phyloP scores from a whole-genome alignment of 371 early-diverging fungal genomes.

The Nematocida minor region DNA sequence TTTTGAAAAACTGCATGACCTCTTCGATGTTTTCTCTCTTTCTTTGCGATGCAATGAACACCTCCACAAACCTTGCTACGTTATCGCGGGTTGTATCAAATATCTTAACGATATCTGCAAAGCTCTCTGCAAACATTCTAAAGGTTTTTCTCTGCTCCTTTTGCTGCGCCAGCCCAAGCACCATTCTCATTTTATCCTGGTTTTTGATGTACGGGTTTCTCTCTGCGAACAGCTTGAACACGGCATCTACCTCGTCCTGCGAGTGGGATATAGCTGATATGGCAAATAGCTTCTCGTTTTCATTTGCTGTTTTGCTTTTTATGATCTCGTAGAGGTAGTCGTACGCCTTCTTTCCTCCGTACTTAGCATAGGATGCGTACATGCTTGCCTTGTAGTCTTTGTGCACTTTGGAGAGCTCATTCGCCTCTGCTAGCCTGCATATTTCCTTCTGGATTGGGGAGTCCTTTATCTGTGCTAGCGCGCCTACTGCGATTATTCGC shows the following conservation, averaged over 20 bases:
- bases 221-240: constrained; percentile 28
- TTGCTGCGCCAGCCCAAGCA: constrained; percentile 10
- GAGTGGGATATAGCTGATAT: constrained; percentile 7
- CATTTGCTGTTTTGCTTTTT: neutral
- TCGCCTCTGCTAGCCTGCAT: neutral
- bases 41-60: constrained; percentile 18
- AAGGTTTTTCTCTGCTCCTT: constrained; percentile 26
- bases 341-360: constrained; percentile 31
- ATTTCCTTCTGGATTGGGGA: constrained; percentile 2
- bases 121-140: constrained; percentile 4
- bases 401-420: constrained; percentile 7
- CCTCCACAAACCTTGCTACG: constrained; percentile 27
- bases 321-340: constrained; percentile 6
- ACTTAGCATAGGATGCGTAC: constrained; percentile 35
- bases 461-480: constrained; percentile 5
- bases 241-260: constrained; percentile 1
- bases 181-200: constrained; percentile 50
- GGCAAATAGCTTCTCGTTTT: constrained; percentile 37
- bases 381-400: constrained; percentile 26
- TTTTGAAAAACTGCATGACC: constrained; percentile 13
- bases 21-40: constrained; percentile 2
- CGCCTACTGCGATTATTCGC: constrained; percentile 22
- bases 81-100: constrained; percentile 1
- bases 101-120: neutral
- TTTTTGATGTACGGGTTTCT: constrained; percentile 2